A percentile compares a stretch with the other conserved stretches of the same genome.
Evolutionary conservation across 441 rosid genomes (phyloP).

Genomic region (Erodium trifolium): DNA sequence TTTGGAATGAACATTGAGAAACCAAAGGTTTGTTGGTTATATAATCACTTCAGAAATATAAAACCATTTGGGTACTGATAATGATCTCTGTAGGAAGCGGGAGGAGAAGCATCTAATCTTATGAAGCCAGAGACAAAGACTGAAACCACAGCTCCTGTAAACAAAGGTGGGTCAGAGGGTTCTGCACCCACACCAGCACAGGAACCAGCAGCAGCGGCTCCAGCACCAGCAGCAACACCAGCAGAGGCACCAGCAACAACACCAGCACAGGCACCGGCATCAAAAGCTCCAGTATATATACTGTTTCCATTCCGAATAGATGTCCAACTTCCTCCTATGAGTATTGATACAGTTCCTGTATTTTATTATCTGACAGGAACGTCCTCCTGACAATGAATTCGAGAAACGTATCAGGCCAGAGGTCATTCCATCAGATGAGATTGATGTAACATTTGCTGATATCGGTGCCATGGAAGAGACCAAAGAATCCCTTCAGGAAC

Average conservation of each 20-base stretch:
- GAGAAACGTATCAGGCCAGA: constrained; percentile 79
- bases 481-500: constrained; percentile 74
- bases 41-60: not conserved
- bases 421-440: constrained; percentile 58
- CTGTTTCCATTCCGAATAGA: not conserved
- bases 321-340: not conserved
- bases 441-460: constrained; percentile 50
- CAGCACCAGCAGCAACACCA: too few relatives aligned
- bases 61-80: constrained; percentile 3
- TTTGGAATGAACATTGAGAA: constrained; percentile 37
- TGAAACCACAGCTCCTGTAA: constrained; percentile 30
- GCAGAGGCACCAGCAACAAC: too few relatives aligned
- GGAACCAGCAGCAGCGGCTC: constrained; percentile 15
- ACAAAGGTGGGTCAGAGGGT: constrained; percentile 30
- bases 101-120: constrained; percentile 15
- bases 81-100: constrained; percentile 27
- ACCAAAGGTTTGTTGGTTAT: constrained; percentile 31
- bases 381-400: constrained; percentile 55
- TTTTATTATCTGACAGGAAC: constrained; percentile 24
- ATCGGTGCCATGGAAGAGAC: constrained; percentile 64
- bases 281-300: too few relatives aligned
- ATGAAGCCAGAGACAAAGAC: constrained; percentile 30
- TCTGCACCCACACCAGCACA: constrained; percentile 16
- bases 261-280: too few relatives aligned
- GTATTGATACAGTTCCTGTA: constrained; percentile 1